These are phyloP conservation scores for Colletotrichum neosansevieriae DNA, from an alignment of 2,329 filamentous ascomycete genomes.

Conservation along the genomic window DNA sequence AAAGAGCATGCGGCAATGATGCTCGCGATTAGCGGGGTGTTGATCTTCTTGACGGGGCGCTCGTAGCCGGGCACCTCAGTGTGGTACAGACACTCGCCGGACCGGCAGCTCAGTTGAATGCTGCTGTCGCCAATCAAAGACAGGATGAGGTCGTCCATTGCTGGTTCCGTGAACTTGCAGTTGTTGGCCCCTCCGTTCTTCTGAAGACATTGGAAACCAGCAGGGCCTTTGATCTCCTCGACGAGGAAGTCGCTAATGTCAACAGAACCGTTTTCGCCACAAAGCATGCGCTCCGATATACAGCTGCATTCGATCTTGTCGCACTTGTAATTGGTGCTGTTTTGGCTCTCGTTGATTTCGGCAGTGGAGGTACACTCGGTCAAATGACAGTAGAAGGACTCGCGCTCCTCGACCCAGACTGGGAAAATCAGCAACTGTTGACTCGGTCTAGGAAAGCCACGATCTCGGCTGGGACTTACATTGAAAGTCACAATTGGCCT, in stretches of 20 bases:
- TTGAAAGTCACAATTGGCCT: conserved; percentile 90
- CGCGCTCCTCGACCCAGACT: conserved; percentile 95
- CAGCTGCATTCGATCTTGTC: conserved; percentile 88
- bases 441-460: not conserved
- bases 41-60: conserved; percentile 91
- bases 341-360: conserved; percentile 76
- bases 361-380: conserved; percentile 82
- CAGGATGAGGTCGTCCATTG: conserved; percentile 91
- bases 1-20: conserved; percentile 89
- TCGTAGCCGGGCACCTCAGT: conserved; percentile 94
- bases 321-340: conserved; percentile 88
- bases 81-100: conserved; percentile 93
- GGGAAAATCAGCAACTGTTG: conserved; percentile 27
- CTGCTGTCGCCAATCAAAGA: conserved; percentile 91
- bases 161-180: conserved; percentile 90
- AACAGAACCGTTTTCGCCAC: conserved; percentile 89
- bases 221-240: conserved; percentile 87
- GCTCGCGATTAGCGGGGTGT: conserved; percentile 93
- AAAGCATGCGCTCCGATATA: conserved; percentile 92
- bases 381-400: conserved; percentile 96
- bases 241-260: conserved; percentile 92
- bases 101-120: conserved; percentile 83
- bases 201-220: conserved; percentile 81
- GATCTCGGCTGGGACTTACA: conserved; percentile 66
- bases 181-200: conserved; percentile 71